Conservation (phyloP, 2,329 filamentous ascomycete species). For the Phyllosticta citribraziliensis region DNA sequence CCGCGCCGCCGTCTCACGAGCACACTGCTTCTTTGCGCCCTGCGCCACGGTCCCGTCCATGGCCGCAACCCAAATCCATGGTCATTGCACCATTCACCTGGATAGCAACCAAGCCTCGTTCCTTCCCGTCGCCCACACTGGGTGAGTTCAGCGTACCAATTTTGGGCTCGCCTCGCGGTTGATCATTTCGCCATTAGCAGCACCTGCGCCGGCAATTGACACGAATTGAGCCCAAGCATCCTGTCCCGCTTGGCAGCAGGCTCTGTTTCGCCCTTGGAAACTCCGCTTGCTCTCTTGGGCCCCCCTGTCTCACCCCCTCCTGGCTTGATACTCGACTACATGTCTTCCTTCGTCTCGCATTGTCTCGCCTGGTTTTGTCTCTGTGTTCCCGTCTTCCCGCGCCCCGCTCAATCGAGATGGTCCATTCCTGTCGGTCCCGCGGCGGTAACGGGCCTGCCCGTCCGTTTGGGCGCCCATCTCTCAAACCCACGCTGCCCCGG, state of each 20-base stretch:
- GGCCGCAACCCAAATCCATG: neutral
- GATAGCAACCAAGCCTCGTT: neutral
- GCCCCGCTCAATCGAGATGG: neutral
- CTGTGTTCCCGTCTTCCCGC: neutral
- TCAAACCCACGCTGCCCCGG: no score
- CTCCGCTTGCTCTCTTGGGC: neutral
- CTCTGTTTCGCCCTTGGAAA: neutral
- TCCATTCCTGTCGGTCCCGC: neutral
- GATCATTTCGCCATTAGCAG: neutral
- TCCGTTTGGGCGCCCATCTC: neutral
- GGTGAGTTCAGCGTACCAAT: neutral
- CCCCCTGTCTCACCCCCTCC: neutral
- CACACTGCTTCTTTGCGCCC: neutral
- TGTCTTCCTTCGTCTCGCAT: neutral
- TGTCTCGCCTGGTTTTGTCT: neutral
- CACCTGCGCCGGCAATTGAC: neutral
- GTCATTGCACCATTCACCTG: neutral
- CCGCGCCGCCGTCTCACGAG: neutral
- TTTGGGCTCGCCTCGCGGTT: neutral
- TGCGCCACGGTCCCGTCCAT: neutral
- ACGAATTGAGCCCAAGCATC: neutral
- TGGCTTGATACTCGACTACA: neutral
- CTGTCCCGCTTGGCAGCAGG: neutral
- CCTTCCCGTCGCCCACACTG: neutral
- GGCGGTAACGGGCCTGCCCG: neutral